These are phyloP conservation scores for Trichophyton rubrum DNA, from an alignment of 2,329 filamentous ascomycete genomes.

Conservation along the genomic window DNA sequence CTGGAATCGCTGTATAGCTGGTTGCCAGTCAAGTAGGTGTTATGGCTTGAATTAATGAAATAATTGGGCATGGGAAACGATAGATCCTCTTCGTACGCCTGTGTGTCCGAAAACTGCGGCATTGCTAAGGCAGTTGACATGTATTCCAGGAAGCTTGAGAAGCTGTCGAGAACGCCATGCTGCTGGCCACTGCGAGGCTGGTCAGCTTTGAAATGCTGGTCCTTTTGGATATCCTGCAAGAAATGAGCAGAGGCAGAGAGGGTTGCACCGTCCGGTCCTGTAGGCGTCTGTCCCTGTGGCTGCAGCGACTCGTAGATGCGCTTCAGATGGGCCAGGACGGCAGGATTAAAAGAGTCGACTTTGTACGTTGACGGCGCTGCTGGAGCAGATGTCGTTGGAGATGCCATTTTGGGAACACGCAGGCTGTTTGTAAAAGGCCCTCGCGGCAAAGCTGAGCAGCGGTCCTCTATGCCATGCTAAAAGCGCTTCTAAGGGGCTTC, in stretches of 20 bases:
- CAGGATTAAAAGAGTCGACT: slow-evolving; percentile 20
- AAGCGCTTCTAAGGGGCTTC: too few relatives aligned
- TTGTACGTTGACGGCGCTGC: background rate
- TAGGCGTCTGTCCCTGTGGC: background rate
- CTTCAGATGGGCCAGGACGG: slow-evolving; percentile 24
- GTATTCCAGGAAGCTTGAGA: slow-evolving; percentile 37
- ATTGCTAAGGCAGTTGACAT: slow-evolving; percentile 38
- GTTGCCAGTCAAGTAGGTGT: slow-evolving; percentile 81
- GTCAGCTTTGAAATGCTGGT: slow-evolving; percentile 1
- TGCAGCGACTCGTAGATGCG: slow-evolving; percentile 23
- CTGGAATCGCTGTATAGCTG: slow-evolving; percentile 69
- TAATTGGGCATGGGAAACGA: slow-evolving; percentile 69
- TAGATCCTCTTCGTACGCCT: slow-evolving; percentile 42
- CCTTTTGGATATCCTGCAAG: slow-evolving; percentile 13
- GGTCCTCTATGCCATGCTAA: too few relatives aligned
- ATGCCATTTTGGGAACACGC: background rate
- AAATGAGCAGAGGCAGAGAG: slow-evolving; percentile 8
- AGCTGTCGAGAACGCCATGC: slow-evolving; percentile 9
- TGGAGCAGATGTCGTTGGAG: background rate
- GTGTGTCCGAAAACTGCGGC: slow-evolving; percentile 12
- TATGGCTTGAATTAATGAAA: slow-evolving; percentile 90
- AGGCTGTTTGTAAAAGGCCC: too few relatives aligned
- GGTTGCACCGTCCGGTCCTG: background rate
- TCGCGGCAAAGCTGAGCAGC: too few relatives aligned
- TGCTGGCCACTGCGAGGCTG: background rate